phyloP scores from a whole-genome alignment of 306 rosid species.

The Boehmeria nivea region DNA sequence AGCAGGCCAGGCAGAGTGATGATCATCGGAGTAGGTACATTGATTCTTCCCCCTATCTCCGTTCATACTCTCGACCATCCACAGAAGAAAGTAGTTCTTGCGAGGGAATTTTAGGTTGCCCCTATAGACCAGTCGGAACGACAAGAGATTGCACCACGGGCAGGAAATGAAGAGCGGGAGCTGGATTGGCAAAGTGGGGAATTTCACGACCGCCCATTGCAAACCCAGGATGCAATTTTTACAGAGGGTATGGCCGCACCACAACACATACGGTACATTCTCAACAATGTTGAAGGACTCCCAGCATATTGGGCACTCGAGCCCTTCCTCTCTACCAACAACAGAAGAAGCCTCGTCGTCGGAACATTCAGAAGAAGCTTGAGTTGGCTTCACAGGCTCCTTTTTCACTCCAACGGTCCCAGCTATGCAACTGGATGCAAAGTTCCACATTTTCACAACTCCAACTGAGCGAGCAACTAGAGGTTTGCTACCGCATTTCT shows the following conservation, averaged over 20 bases:
- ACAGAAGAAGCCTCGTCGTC: conserved; percentile 81
- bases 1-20: conserved; percentile 40
- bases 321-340: conserved; percentile 79
- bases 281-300: conserved; percentile 95
- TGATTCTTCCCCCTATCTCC: conserved; percentile 73
- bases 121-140: conserved; percentile 75
- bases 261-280: conserved; percentile 91
- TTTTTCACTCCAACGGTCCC: conserved; percentile 56
- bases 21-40: conserved; percentile 51
- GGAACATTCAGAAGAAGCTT: conserved; percentile 62
- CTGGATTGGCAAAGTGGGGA: conserved; percentile 88
- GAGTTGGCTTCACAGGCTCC: conserved; percentile 41
- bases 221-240: conserved; percentile 90
- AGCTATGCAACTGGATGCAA: conserved; percentile 78
- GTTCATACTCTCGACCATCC: conserved; percentile 99
- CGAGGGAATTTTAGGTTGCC: conserved; percentile 84
- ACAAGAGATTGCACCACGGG: conserved; percentile 94
- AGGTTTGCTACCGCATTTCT: conserved; percentile 29
- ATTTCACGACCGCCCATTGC: conserved; percentile 93
- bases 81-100: conserved; percentile 95
- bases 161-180: conserved; percentile 95
- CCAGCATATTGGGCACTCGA: conserved; percentile 96
- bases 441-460: conserved; percentile 78
- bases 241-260: conserved; percentile 99
- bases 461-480: conserved; percentile 24